Evolutionary conservation across 768 basidiomycete genomes (phyloP).

Genomic region (Stropharia rugosoannulata): DNA sequence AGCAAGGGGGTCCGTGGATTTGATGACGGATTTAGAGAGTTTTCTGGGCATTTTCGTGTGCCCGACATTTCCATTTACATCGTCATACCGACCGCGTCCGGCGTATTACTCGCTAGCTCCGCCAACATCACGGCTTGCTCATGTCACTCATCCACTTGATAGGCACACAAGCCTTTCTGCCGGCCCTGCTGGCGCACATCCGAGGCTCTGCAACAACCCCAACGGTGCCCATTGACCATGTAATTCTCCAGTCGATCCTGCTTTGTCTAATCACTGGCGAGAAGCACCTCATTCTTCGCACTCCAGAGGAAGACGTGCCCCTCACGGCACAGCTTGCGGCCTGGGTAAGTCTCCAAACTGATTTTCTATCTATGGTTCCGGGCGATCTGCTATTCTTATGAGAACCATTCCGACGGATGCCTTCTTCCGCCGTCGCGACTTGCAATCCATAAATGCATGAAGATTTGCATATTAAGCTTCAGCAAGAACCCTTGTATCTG

Average conservation of each 20-base stretch:
- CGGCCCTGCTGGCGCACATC: slow-evolving; percentile 46
- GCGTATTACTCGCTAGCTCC: not conserved
- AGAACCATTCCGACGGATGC: not conserved
- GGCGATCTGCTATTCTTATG: not conserved
- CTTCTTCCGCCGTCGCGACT: not conserved
- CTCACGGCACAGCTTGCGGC: slow-evolving; percentile 56
- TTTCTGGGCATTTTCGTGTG: not conserved
- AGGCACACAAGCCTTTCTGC: slow-evolving; percentile 49
- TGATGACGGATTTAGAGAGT: slow-evolving; percentile 1
- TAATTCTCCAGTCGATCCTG: slow-evolving; percentile 65
- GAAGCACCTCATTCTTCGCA: slow-evolving; percentile 63
- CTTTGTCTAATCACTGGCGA: slow-evolving; percentile 63
- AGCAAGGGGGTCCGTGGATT: too few relatives aligned
- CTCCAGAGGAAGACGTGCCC: slow-evolving; percentile 62
- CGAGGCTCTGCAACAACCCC: slow-evolving; percentile 39
- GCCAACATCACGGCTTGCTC: not conserved
- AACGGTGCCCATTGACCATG: slow-evolving; percentile 55
- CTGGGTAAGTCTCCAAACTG: slow-evolving; percentile 44
- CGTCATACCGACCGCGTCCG: slow-evolving; percentile 27
- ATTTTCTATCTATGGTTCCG: slow-evolving; percentile 6
- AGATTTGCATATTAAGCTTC: not conserved
- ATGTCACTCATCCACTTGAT: slow-evolving; percentile 27
- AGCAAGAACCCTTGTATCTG: too few relatives aligned
- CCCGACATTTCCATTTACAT: slow-evolving; percentile 16
- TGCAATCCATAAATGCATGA: not conserved